phyloP scores from a whole-genome alignment of 2,329 filamentous ascomycete species.

The Aspergillus novoparasiticus region DNA sequence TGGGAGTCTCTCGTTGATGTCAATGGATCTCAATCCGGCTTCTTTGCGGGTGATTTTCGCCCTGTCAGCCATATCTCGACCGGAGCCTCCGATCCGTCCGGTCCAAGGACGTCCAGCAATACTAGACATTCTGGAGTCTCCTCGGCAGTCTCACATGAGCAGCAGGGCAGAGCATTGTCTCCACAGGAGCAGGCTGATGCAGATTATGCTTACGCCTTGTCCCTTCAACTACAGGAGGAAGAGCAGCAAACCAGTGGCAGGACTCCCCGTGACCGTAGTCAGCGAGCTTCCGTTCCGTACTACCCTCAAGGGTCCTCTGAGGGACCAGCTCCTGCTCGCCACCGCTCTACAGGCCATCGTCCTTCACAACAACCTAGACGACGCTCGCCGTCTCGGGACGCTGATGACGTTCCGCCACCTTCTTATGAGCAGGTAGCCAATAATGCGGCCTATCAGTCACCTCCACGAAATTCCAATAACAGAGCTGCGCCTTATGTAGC shows the following conservation, averaged over 20 bases:
- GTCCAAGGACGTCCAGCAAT: slow-evolving; percentile 31
- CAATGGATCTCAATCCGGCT: slow-evolving; percentile 78
- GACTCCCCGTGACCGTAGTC: slow-evolving; percentile 43
- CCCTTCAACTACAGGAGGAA: slow-evolving; percentile 91
- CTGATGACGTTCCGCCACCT: slow-evolving; percentile 61
- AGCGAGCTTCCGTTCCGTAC: slow-evolving; percentile 24
- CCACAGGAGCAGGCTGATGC: slow-evolving; percentile 68
- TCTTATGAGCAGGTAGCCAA: slow-evolving; percentile 67
- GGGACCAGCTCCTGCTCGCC: slow-evolving; percentile 12
- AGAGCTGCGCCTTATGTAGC: slow-evolving; percentile 23
- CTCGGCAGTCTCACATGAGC: slow-evolving; percentile 15
- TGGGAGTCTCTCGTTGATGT: slow-evolving; percentile 94
- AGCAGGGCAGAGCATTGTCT: slow-evolving; percentile 22
- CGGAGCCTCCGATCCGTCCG: slow-evolving; percentile 31
- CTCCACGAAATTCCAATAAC: slow-evolving; percentile 42
- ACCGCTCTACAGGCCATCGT: slow-evolving; percentile 29
- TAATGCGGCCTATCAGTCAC: slow-evolving; percentile 58
- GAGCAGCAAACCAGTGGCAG: slow-evolving; percentile 65
- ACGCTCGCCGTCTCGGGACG: slow-evolving; percentile 30
- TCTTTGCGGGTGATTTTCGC: slow-evolving; percentile 88
- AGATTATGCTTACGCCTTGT: slow-evolving; percentile 84
- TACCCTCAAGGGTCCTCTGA: slow-evolving; percentile 20
- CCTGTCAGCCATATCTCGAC: slow-evolving; percentile 66
- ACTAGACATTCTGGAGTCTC: slow-evolving; percentile 17
- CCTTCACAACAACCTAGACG: slow-evolving; percentile 21